A percentile compares a stretch with the other conserved stretches of the same genome.
Evolutionary conservation across 1,284 basidiomycete species (phyloP).

Genomic region (Pseudozyma thailandica): DNA sequence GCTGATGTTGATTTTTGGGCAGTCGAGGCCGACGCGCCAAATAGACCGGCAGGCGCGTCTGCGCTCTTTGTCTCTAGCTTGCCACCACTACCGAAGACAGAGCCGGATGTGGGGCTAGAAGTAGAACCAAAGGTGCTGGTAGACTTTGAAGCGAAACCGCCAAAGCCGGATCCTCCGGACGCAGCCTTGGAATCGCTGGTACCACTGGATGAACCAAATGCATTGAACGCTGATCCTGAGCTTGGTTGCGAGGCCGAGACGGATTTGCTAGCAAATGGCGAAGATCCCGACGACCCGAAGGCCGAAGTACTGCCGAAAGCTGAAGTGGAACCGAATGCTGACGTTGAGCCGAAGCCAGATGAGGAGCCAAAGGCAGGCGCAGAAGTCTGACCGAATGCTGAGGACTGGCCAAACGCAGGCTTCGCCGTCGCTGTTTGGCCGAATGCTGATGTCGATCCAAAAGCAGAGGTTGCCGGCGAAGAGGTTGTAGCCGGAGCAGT

Average conservation of each 20-base stretch:
- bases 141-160: slow-evolving; percentile 39
- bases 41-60: slow-evolving; percentile 14
- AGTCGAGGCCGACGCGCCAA: slow-evolving; percentile 13
- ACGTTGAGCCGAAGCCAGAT: slow-evolving; percentile 65
- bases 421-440: slow-evolving; percentile 57
- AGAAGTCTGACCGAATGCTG: slow-evolving; percentile 49
- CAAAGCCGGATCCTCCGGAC: slow-evolving; percentile 28
- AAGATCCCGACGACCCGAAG: slow-evolving; percentile 42
- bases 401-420: slow-evolving; percentile 49
- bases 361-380: slow-evolving; percentile 52
- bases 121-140: slow-evolving; percentile 25
- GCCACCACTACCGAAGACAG: slow-evolving; percentile 42
- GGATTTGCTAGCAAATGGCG: slow-evolving; percentile 30
- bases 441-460: slow-evolving; percentile 68
- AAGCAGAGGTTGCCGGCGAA: slow-evolving; percentile 26
- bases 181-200: slow-evolving; percentile 1
- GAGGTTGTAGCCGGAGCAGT: slow-evolving; percentile 6
- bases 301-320: slow-evolving; percentile 42
- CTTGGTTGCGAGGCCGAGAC: slow-evolving; percentile 10
- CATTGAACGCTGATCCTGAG: slow-evolving; percentile 27
- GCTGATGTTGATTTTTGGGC: slow-evolving; percentile 13
- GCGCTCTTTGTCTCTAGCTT: slow-evolving; percentile 22
- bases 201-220: slow-evolving; percentile 5
- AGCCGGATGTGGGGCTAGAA: slow-evolving; percentile 13
- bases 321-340: slow-evolving; percentile 56